phyloP scores from a whole-genome alignment of 441 rosid genomes.

The Melastoma candidum region DNA sequence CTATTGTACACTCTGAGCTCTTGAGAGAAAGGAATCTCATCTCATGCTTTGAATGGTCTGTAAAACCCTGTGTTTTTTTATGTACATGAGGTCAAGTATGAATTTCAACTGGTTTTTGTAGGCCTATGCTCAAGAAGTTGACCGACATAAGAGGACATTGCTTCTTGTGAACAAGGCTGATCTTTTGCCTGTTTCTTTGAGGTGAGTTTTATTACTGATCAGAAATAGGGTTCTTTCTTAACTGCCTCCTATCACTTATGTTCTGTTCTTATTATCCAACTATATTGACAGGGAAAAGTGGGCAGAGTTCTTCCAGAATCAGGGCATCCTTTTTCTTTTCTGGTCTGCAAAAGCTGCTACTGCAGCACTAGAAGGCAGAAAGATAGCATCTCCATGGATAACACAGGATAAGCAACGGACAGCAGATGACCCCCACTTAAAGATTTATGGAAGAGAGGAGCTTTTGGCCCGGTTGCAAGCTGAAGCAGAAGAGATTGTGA shows the following conservation, averaged over 20 bases:
- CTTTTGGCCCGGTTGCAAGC: slow-evolving; percentile 58
- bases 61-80: background rate
- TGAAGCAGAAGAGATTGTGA: slow-evolving; percentile 67
- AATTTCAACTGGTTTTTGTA: slow-evolving; percentile 13
- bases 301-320: slow-evolving; percentile 54
- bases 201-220: slow-evolving; percentile 23
- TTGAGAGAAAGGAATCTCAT: too few species aligned
- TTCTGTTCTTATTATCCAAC: slow-evolving; percentile 5
- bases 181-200: slow-evolving; percentile 64
- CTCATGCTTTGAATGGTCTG: background rate
- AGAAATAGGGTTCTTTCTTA: background rate
- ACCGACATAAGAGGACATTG: slow-evolving; percentile 65
- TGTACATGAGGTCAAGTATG: background rate
- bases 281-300: slow-evolving; percentile 56
- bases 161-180: slow-evolving; percentile 93
- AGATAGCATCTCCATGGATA: slow-evolving; percentile 26
- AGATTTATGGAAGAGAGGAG: slow-evolving; percentile 67
- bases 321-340: slow-evolving; percentile 56
- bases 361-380: slow-evolving; percentile 64
- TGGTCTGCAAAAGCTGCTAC: slow-evolving; percentile 96
- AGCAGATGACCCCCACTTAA: slow-evolving; percentile 43
- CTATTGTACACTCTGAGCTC: too few species aligned
- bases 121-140: slow-evolving; percentile 74
- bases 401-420: slow-evolving; percentile 18
- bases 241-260: background rate